Percentiles rank a stretch among this genome's conserved stretches.
phyloP scores from a whole-genome alignment of 2,329 filamentous ascomycete species.

The Talaromyces sp. region DNA sequence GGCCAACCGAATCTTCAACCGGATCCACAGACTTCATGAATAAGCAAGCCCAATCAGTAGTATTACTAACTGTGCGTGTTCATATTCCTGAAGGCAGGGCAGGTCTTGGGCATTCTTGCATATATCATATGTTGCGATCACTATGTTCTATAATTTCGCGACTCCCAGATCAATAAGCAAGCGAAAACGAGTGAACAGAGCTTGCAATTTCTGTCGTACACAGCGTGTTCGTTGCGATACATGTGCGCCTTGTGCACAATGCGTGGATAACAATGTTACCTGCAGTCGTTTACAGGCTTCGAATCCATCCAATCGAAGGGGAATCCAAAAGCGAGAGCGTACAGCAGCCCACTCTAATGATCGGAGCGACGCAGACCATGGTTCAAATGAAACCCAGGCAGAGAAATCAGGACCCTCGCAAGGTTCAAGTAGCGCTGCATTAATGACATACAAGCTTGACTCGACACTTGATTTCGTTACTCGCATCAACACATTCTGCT shows the following conservation, averaged over 20 bases:
- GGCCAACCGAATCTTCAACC: not conserved
- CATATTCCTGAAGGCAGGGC: not conserved
- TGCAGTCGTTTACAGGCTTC: not conserved
- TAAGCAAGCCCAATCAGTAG: not conserved
- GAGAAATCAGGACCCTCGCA: not conserved
- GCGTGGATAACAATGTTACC: not conserved
- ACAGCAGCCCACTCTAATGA: no score
- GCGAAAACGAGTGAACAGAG: not conserved
- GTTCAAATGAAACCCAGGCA: not conserved
- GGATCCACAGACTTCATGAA: not conserved
- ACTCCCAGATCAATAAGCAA: not conserved
- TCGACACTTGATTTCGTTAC: not conserved
- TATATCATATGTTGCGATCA: not conserved
- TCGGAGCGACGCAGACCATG: not conserved
- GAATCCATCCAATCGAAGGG: not conserved
- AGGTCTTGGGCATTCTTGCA: no score
- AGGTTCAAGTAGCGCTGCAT: not conserved
- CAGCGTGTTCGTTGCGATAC: not conserved
- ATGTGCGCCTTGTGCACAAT: not conserved
- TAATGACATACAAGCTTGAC: not conserved
- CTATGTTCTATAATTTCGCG: not conserved
- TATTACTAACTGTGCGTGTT: not conserved
- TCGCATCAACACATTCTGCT: not conserved
- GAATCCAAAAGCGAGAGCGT: no score
- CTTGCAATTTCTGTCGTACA: not conserved